Evolutionary conservation across 2,329 filamentous ascomycete species (phyloP).

Genomic region (Aspergillus udagawae): DNA sequence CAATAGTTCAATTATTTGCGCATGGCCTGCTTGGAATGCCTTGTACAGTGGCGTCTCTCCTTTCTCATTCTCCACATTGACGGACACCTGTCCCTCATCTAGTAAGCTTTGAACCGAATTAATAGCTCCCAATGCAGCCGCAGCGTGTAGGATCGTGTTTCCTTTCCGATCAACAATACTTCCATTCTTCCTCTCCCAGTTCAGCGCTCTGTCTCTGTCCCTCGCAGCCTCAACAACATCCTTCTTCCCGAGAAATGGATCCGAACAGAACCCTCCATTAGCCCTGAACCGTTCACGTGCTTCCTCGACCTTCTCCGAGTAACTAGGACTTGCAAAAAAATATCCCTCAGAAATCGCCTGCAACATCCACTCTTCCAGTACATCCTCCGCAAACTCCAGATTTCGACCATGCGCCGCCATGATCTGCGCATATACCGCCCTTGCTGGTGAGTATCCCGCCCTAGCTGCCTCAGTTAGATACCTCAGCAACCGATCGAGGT

Average conservation of each 20-base stretch:
- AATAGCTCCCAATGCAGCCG: conserved; percentile 17
- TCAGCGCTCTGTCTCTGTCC: conserved; percentile 4
- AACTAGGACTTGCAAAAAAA: conserved; percentile 13
- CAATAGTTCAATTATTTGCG: conserved; percentile 18
- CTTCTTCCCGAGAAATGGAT: conserved; percentile 20
- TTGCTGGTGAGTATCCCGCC: conserved; percentile 19
- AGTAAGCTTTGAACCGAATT: conserved; percentile 14
- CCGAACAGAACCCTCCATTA: conserved; percentile 20
- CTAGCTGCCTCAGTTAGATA: conserved; percentile 21
- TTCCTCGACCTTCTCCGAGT: conserved; percentile 7
- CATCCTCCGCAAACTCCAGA: conserved; percentile 12
- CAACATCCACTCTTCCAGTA: conserved; percentile 19
- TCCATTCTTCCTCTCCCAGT: conserved; percentile 9
- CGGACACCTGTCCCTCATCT: conserved; percentile 9
- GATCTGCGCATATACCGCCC: conserved; percentile 24
- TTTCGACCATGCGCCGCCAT: conserved; percentile 19
- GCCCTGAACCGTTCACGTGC: conserved; percentile 18
- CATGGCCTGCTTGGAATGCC: conserved; percentile 25
- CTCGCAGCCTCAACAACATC: conserved; percentile 10
- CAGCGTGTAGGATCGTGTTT: conserved; percentile 24
- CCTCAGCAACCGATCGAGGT: conserved; percentile 19
- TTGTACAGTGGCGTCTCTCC: conserved; percentile 25
- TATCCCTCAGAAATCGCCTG: conserved; percentile 23
- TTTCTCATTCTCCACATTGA: conserved; percentile 23
- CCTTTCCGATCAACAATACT: conserved; percentile 18